These are phyloP conservation scores for Brettanomyces anomalus DNA, from an alignment of 805 yeast genomes.

Conservation along the genomic window DNA sequence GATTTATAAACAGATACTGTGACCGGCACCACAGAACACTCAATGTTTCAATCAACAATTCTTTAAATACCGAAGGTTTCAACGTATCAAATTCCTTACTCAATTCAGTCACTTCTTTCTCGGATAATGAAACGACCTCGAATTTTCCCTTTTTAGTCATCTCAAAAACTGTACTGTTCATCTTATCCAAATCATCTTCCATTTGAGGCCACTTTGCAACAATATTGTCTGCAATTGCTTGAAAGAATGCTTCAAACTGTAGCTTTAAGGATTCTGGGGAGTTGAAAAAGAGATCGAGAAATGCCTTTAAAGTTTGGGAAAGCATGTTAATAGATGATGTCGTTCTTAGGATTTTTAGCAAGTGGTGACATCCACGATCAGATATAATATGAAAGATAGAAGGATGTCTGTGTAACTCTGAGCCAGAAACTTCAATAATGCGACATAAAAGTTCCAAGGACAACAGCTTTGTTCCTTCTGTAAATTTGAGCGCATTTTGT, in stretches of 20 bases:
- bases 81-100: conserved; percentile 36
- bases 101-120: conserved; percentile 19
- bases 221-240: conserved; percentile 45
- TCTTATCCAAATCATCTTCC: conserved; percentile 19
- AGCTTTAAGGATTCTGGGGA: conserved; percentile 59
- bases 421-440: conserved; percentile 77
- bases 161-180: conserved; percentile 21
- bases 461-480: conserved; percentile 78
- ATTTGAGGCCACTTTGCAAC: conserved; percentile 19
- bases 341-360: conserved; percentile 69
- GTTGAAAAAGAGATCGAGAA: conserved; percentile 62
- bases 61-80: conserved; percentile 47
- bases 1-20: conserved; percentile 63
- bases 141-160: conserved; percentile 19
- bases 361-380: conserved; percentile 78
- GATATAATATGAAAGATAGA: conserved; percentile 59
- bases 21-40: conserved; percentile 77
- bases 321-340: conserved; percentile 54
- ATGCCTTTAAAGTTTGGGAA: conserved; percentile 66
- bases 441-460: conserved; percentile 69
- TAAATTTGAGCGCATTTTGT: conserved; percentile 71
- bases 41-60: conserved; percentile 73
- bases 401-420: conserved; percentile 49
- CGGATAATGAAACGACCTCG: conserved; percentile 17
- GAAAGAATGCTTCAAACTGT: conserved; percentile 70